Percentiles rank a stretch among this genome's conserved stretches.
Evolutionary conservation across 768 basidiomycete species (phyloP).

Genomic region (Calvatia gigantea): DNA sequence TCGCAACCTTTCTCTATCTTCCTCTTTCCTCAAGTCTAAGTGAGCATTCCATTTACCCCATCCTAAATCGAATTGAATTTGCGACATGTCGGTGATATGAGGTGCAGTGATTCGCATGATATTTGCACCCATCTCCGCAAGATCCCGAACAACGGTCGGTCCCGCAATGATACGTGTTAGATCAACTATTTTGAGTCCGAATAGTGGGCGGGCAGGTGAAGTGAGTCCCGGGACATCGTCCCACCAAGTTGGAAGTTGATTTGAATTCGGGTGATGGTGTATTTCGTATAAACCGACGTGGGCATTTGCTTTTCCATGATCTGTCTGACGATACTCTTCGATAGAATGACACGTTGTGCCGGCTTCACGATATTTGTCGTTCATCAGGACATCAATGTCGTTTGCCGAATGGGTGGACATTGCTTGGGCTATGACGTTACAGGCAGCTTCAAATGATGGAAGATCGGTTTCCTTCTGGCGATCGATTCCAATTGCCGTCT

Average conservation of each 20-base stretch:
- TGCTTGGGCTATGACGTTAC: slow-evolving; percentile 10
- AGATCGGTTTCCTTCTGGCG: neutral
- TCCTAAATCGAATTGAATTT: slow-evolving; percentile 18
- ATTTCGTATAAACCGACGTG: slow-evolving; percentile 23
- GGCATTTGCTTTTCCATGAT: slow-evolving; percentile 22
- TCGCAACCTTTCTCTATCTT: slow-evolving; percentile 15
- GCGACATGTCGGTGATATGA: slow-evolving; percentile 20
- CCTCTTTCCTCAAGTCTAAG: slow-evolving; percentile 21
- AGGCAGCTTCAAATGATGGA: slow-evolving; percentile 9
- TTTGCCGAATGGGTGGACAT: slow-evolving; percentile 13
- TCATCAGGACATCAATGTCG: slow-evolving; percentile 19
- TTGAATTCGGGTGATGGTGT: slow-evolving; percentile 19
- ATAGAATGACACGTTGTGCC: slow-evolving; percentile 20
- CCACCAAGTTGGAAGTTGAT: slow-evolving; percentile 20
- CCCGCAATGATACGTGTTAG: slow-evolving; percentile 26
- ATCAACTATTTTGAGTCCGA: slow-evolving; percentile 24
- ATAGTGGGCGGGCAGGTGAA: slow-evolving; percentile 16
- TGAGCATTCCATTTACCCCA: slow-evolving; percentile 27
- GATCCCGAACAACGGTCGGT: slow-evolving; percentile 19
- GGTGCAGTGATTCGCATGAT: slow-evolving; percentile 26
- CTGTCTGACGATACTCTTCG: slow-evolving; percentile 19
- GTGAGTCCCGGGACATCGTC: slow-evolving; percentile 12
- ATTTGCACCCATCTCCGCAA: slow-evolving; percentile 26
- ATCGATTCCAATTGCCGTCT: slow-evolving; percentile 11
- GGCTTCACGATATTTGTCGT: slow-evolving; percentile 22